Conservation (phyloP, 805 yeast species). For the Saccharomyces mikatae region DNA sequence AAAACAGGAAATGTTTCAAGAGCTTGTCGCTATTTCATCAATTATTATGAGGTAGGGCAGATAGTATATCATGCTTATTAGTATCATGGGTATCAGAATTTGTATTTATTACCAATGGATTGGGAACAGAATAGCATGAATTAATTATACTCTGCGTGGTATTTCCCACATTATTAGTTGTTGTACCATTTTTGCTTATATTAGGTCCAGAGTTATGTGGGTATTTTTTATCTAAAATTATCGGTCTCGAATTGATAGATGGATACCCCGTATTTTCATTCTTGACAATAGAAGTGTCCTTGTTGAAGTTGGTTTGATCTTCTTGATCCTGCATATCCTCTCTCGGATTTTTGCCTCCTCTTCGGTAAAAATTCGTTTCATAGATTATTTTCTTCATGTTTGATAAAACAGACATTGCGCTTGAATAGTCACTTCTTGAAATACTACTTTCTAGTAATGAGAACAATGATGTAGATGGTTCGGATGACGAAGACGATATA, state of each 20-base stretch:
- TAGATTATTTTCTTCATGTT: slow-evolving; percentile 18
- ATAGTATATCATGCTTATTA: background rate
- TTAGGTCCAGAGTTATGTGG: background rate
- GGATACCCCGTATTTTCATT: background rate
- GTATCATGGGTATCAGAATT: background rate
- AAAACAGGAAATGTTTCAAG: background rate
- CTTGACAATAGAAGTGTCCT: background rate
- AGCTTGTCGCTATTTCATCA: background rate
- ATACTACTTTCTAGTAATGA: slow-evolving; percentile 18
- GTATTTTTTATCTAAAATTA: background rate
- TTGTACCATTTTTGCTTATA: background rate
- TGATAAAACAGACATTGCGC: slow-evolving; percentile 15
- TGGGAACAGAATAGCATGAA: background rate
- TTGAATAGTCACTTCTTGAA: slow-evolving; percentile 15
- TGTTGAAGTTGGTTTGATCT: slow-evolving; percentile 4
- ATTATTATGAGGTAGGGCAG: background rate
- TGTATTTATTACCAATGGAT: background rate
- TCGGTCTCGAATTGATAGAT: background rate
- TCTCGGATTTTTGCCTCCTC: slow-evolving; percentile 24
- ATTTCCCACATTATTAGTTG: background rate
- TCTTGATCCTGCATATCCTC: slow-evolving; percentile 11
- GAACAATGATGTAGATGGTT: slow-evolving; percentile 10
- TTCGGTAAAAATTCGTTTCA: slow-evolving; percentile 18
- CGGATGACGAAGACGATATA: slow-evolving; percentile 1
- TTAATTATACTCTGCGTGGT: background rate